These are phyloP conservation scores for Thielaviopsis musarum DNA, from an alignment of 2,329 filamentous ascomycete species.

Conservation along the genomic window DNA sequence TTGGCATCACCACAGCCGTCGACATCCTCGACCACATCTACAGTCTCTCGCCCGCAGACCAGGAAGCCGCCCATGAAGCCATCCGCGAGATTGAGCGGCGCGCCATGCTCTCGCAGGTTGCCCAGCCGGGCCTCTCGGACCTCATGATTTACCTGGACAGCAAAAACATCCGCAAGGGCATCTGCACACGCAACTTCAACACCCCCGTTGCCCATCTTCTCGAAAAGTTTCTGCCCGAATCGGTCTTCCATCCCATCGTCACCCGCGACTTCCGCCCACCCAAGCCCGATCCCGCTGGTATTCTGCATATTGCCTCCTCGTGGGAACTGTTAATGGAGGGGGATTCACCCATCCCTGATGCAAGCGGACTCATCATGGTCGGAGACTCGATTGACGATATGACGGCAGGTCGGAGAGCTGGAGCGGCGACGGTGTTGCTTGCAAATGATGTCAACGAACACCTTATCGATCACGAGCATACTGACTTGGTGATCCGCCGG, in stretches of 20 bases:
- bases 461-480: conserved; percentile 54
- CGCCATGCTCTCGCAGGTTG: conserved; percentile 64
- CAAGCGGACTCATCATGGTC: conserved; percentile 41
- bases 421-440: conserved; percentile 77
- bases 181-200: conserved; percentile 92
- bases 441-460: conserved; percentile 65
- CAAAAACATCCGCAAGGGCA: conserved; percentile 53
- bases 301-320: conserved; percentile 62
- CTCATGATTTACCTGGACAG: conserved; percentile 72
- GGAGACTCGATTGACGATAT: conserved; percentile 86
- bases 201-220: conserved; percentile 60
- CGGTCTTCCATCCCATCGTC: conserved; percentile 60
- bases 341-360: conserved; percentile 20
- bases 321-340: conserved; percentile 42
- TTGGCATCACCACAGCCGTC: conserved; percentile 51
- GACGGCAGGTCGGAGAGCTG: conserved; percentile 66
- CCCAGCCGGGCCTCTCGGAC: conserved; percentile 60
- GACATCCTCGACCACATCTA: conserved; percentile 90
- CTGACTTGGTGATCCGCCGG: conserved; percentile 53
- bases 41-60: conserved; percentile 42
- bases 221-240: conserved; percentile 50
- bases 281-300: conserved; percentile 78
- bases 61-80: conserved; percentile 49
- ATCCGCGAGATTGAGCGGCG: conserved; percentile 65
- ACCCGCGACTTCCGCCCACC: conserved; percentile 70